Conservation (phyloP, 306 rosid genomes). For the Vigna unguiculata region DNA sequence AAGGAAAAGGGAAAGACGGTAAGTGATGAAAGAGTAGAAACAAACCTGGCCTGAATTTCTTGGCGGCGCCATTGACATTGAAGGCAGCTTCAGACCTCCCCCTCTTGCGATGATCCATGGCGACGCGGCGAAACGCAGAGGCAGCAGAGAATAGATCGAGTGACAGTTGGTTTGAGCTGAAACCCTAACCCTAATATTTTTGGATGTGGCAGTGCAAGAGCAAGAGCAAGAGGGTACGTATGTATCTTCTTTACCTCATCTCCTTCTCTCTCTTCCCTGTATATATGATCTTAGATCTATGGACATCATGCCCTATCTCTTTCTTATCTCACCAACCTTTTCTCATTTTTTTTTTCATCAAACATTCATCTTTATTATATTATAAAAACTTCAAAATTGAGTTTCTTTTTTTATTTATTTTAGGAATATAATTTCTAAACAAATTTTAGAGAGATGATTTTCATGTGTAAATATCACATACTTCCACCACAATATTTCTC, state of each 20-base stretch:
- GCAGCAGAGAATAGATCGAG: not conserved
- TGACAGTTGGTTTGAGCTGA: not conserved
- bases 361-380: too few species aligned
- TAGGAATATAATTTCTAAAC: too few species aligned
- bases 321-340: not conserved
- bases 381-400: too few species aligned
- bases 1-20: not conserved
- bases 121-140: too few species aligned
- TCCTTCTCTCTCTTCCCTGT: too few species aligned
- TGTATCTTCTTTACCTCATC: too few species aligned
- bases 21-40: not conserved
- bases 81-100: slow-evolving; percentile 64
- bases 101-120: slow-evolving; percentile 71
- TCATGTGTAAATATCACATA: too few species aligned
- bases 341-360: not conserved
- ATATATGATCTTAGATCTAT: not conserved
- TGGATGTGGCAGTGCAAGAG: too few species aligned
- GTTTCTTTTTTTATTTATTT: too few species aligned
- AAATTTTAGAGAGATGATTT: too few species aligned
- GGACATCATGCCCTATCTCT: slow-evolving; percentile 3
- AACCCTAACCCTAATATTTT: not conserved
- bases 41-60: slow-evolving; percentile 75
- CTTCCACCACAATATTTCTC: too few species aligned
- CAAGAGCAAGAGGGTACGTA: too few species aligned
- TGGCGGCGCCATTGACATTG: slow-evolving; percentile 78